Base-by-base conservation (phyloP, 352 stramenopile genomes). In the Pythium monospermum region DNA sequence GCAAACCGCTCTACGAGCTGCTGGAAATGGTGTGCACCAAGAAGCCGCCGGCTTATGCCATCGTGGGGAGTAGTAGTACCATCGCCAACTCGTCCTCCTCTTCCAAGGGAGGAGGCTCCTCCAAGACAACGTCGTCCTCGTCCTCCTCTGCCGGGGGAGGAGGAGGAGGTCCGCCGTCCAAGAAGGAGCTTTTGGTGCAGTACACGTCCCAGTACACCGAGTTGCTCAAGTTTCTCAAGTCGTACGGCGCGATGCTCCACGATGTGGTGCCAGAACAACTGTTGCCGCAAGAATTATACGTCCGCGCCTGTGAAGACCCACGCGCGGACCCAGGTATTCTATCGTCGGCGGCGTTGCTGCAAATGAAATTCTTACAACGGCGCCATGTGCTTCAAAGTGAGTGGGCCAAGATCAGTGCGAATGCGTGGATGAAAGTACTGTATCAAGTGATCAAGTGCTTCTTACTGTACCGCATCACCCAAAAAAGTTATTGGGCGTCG, bases 391-490 rank as follows among this genome's bases (percentile, higher is more conserved):
- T 91, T 0, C 75, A 90, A 37, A 72, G 54, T 6, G 82, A 90
- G 39, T 94, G 76, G 76, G 44, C 23, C 0, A 22, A 26, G 0
- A 48, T 92, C 5, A 91, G 71, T 39, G 44, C 41, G 0, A 57
- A 54, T 15, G 77, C 85, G 2, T 97, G 87, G 89, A 87, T 94
- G 62, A 81, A 84, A 43, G 72, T 97, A 6, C 45, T 97, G 16
- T 90, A 91, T 30, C 89, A 98, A 53, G 71, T 92, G 6, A 71
- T 98, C 53, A 96, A 96, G 47, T 91, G 95, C 31, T 98, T 98
- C 57, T 57, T 98, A 28, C 61, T 98, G 1, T 86, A 79, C 25
- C 73, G 92, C 4, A 83, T 98, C 31, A 97, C 86, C 3, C 79
- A 69, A 28, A 96, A 95, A 49, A 64, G 68, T 4, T 94, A 95